These are phyloP conservation scores for Colletotrichum sp. DNA, from an alignment of 2,329 filamentous ascomycete species.

Conservation along the genomic window DNA sequence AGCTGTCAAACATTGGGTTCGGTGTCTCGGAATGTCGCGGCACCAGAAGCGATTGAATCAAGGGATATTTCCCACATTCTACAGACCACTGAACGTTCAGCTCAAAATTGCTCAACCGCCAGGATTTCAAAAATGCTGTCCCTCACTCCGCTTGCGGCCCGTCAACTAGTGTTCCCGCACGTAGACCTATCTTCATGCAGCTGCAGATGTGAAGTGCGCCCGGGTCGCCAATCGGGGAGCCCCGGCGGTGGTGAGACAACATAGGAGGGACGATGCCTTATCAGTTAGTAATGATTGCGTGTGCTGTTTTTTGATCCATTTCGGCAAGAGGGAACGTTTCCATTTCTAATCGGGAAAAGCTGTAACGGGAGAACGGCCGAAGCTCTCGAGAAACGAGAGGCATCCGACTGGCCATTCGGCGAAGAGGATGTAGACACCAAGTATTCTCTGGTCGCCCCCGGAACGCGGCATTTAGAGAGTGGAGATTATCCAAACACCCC, in stretches of 20 bases:
- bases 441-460: neutral
- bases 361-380: neutral
- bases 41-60: neutral
- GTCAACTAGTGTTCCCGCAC: neutral
- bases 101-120: neutral
- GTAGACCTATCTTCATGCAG: neutral
- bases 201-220: neutral
- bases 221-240: neutral
- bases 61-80: neutral
- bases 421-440: neutral
- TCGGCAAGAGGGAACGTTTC: neutral
- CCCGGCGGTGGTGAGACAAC: neutral
- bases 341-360: neutral
- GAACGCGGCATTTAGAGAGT: neutral
- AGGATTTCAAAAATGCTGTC: neutral
- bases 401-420: neutral
- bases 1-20: neutral
- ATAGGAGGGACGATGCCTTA: neutral
- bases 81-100: neutral
- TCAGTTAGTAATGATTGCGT: neutral
- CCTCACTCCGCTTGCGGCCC: neutral
- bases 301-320: neutral
- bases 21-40: neutral
- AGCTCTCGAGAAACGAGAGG: neutral
- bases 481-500: neutral